These are phyloP conservation scores for Solanum okadae DNA, from an alignment of 257 asterid genomes.

Conservation along the genomic window DNA sequence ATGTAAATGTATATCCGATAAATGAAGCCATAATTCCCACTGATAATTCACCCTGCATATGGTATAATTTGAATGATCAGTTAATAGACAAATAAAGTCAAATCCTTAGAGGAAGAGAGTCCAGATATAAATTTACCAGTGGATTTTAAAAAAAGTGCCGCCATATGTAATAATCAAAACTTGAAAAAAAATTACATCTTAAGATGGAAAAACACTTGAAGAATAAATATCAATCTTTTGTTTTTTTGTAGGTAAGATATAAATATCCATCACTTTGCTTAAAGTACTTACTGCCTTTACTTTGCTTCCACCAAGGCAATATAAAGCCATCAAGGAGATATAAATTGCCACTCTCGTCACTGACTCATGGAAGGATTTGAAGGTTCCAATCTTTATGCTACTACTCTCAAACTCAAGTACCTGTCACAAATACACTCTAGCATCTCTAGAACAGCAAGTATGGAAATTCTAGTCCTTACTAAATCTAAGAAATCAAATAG, in stretches of 20 bases:
- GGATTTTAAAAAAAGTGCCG: not conserved
- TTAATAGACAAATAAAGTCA: not conserved
- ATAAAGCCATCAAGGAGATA: conserved; percentile 77
- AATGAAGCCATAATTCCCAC: conserved; percentile 94
- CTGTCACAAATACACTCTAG: conserved; percentile 23
- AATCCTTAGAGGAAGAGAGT: not conserved
- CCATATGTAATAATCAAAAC: not conserved
- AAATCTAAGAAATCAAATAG: not conserved
- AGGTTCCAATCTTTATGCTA: conserved; percentile 76
- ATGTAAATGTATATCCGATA: conserved; percentile 86
- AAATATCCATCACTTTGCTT: not conserved
- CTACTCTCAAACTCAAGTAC: conserved; percentile 67
- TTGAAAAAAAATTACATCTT: not conserved
- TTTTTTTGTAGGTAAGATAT: not conserved
- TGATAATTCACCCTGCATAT: conserved; percentile 74
- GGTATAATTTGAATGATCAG: not conserved
- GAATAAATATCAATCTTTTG: not conserved
- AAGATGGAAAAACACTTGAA: not conserved
- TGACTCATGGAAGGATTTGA: conserved; percentile 88
- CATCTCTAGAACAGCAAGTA: not conserved
- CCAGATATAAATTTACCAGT: not conserved
- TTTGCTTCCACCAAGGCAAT: conserved; percentile 98
- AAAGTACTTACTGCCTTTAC: conserved; percentile 80
- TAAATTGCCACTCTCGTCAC: conserved; percentile 91
- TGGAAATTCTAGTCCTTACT: not conserved